phyloP scores from a whole-genome alignment of 176 grass and related monocot species.

The Oryza meridionalis region DNA sequence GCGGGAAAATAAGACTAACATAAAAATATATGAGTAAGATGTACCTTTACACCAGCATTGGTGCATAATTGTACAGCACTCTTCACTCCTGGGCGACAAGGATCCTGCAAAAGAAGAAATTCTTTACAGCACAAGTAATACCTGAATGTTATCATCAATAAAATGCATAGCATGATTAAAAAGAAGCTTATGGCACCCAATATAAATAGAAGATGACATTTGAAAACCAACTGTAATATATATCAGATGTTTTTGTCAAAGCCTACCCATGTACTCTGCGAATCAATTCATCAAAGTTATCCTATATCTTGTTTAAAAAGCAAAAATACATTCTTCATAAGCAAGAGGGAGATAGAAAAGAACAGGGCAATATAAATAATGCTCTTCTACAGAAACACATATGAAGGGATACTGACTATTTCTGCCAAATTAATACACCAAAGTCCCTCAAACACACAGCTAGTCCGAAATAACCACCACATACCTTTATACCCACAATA shows the following conservation, averaged over 20 bases:
- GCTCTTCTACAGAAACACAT: not conserved
- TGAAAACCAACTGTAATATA: not conserved
- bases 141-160: conserved; percentile 22
- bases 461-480: conserved; percentile 28
- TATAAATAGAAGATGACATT: not conserved
- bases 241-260: conserved; percentile 13
- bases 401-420: conserved; percentile 2
- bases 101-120: conserved; percentile 65
- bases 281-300: not conserved
- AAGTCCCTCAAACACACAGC: conserved; percentile 5
- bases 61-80: conserved; percentile 82
- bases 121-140: conserved; percentile 25
- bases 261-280: not conserved
- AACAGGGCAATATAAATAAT: conserved; percentile 20
- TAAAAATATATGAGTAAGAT: conserved; percentile 15
- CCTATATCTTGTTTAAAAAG: conserved; percentile 2
- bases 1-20: conserved; percentile 18
- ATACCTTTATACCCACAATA: conserved; percentile 91
- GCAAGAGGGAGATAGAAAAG: not conserved
- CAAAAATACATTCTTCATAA: not conserved
- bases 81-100: conserved; percentile 87
- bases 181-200: conserved; percentile 27
- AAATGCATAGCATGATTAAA: conserved; percentile 15
- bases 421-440: conserved; percentile 1
- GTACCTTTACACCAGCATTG: conserved; percentile 81